Evolutionary conservation across 2,329 filamentous ascomycete genomes (phyloP), one percentile per base, ranked within the genome.

Genomic region (Rosellinia necatrix): DNA sequence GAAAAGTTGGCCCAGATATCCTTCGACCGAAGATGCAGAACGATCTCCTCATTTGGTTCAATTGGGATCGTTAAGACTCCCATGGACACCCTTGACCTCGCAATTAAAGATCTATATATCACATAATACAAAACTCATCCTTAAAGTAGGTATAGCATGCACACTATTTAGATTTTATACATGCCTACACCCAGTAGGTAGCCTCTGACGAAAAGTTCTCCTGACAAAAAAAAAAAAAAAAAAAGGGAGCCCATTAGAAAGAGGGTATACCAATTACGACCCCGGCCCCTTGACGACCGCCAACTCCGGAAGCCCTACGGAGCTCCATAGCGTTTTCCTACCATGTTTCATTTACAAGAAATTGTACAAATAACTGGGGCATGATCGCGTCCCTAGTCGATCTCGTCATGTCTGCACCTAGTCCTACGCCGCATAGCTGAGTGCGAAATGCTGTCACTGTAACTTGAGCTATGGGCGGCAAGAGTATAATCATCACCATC

Each of bases 401-500:
- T 69, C 19, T 70, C 71, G 17, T 22, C 27, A 1, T 64, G 59
- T 52, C 43, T 10, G 35, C 19, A 21, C 42, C 47, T 40, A 30
- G 32, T 35, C 15, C 51, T 43, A 13, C 52, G 53, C 22, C 43
- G 35, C n/a, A 29, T 27, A 21, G 30, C 49, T 47, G 48, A 53
- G 27, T 48, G 59, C 27, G 59, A 44, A 44, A 50, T 58, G 56
- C 52, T 66, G 42, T 22, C 59, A 54, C 55, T 62, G 38, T 37
- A 51, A 53, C 49, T 64, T 46, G 60, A 62, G 30, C 54, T 60
- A 37, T 37, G 58, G 29, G 49, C 63, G 40, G 64, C 55, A 17
- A 61, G 60, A 21, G 59, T 49, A 48, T 69, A 71, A 43, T 72
- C 71, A 46, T 75, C 71, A 58, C 86, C 83, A 60, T 87, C 82